Conservation (phyloP, 73 alveolate genomes). For the Tetrahymena malaccensis region DNA sequence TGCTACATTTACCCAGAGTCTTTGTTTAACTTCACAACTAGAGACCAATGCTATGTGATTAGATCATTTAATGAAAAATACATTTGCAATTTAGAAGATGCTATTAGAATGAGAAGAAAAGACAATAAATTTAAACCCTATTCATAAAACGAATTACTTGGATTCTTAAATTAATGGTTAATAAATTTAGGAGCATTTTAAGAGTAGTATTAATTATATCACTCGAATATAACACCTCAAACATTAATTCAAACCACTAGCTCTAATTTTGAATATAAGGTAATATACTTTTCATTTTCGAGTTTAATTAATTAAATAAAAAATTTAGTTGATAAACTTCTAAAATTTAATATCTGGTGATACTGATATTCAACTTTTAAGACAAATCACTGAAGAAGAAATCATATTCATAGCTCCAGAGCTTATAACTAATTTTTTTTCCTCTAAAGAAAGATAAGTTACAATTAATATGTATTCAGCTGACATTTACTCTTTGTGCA, state of each 20-base stretch:
- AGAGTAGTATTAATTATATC: not conserved
- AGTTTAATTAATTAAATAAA: not conserved
- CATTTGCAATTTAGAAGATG: not conserved
- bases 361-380: not conserved
- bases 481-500: not conserved
- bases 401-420: not conserved
- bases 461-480: not conserved
- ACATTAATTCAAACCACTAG: not conserved
- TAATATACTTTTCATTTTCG: not conserved
- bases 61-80: not conserved
- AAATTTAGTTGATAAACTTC: not conserved
- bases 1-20: not conserved
- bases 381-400: not conserved
- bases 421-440: not conserved
- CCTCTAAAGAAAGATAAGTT: not conserved
- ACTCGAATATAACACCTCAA: not conserved
- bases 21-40: not conserved
- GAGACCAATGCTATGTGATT: not conserved
- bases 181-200: not conserved
- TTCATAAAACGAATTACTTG: not conserved
- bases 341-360: not conserved
- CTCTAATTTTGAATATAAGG: not conserved
- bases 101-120: not conserved
- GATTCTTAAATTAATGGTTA: not conserved
- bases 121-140: not conserved